Base-by-base conservation (phyloP, 2,329 filamentous ascomycete species). In the Diatrype stigma region DNA sequence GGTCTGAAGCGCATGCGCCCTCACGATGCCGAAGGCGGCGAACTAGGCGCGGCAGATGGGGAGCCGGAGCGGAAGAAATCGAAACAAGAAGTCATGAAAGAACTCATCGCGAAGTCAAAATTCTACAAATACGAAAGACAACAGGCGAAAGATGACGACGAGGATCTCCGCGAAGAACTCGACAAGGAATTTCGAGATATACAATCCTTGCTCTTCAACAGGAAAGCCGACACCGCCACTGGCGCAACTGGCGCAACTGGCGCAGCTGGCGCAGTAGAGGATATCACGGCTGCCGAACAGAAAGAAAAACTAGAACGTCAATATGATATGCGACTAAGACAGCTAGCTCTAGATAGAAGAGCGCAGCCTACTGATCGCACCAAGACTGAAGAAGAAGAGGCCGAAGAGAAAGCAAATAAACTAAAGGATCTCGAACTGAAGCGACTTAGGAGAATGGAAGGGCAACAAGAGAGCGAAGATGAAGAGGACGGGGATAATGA, bases 51-150 rank as follows among this genome's bases (percentile, higher is more conserved):
- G 0, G 73, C 73, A 5, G 76, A 77, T 34, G 77, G 77, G 19
- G 74, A 85, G 56, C 91, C 90, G 0, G 87, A 93, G 61, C 81
- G 87, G 52, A 96, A 96, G 70, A 99, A 96, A 75, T 86, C 86
- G 3, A 97, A 96, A 72, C 89, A 94, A 49, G 94, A 99, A 70
- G 89, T 99, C 46, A 96, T 97, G 90, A 88, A 96, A 63, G 95
- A 99, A 70, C 80, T 99, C 54, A 96, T 99, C 59, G 90, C 92
- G 54, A 99, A 99, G 71, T 97, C 93, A 1, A 99, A 99, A 67
- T 78, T 89, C 55, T 82, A 96, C 79, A 97, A 96, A 72, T 92
- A 93, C 65, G 92, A 97, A 72, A 85, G 94, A 38, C 94, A 99
- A 70, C 86, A 90, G 53, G 84, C 84, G 26, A 96, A 96, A 65